phyloP scores from a whole-genome alignment of 345 rosid genomes.

The Lepidium aucheri region DNA sequence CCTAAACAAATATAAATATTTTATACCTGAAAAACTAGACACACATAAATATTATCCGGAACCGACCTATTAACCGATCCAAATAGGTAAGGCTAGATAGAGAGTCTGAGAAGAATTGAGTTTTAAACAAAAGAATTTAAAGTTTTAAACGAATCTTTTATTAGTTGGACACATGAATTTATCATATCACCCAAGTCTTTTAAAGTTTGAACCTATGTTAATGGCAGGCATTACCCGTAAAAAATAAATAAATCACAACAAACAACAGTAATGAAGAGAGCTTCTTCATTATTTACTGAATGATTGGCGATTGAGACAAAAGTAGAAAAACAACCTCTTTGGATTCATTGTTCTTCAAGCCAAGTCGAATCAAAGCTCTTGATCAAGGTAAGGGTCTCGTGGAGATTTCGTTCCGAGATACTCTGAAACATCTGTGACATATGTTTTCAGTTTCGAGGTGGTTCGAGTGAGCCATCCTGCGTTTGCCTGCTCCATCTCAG shows the following conservation, averaged over 20 bases:
- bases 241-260: not conserved
- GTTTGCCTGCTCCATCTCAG: constrained; percentile 41
- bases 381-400: constrained; percentile 62
- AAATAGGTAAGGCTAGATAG: too few relatives aligned
- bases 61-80: too few relatives aligned
- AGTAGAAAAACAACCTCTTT: not conserved
- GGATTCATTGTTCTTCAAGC: not conserved
- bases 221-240: constrained; percentile 13
- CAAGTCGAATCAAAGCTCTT: constrained; percentile 37
- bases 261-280: not conserved
- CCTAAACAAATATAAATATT: too few relatives aligned
- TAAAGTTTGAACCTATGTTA: not conserved
- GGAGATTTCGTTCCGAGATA: constrained; percentile 37
- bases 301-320: not conserved
- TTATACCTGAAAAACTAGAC: too few relatives aligned
- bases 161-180: not conserved
- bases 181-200: not conserved
- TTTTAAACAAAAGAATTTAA: not conserved
- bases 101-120: not conserved
- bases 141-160: not conserved
- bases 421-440: constrained; percentile 42
- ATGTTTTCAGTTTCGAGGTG: constrained; percentile 64
- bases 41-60: too few relatives aligned
- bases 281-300: constrained; percentile 5
- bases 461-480: constrained; percentile 80